Evolutionary conservation across 495 filamentous ascomycete genomes (phyloP), one percentile per base, ranked within the genome.

Genomic region (Aspergillus bridgeri): DNA sequence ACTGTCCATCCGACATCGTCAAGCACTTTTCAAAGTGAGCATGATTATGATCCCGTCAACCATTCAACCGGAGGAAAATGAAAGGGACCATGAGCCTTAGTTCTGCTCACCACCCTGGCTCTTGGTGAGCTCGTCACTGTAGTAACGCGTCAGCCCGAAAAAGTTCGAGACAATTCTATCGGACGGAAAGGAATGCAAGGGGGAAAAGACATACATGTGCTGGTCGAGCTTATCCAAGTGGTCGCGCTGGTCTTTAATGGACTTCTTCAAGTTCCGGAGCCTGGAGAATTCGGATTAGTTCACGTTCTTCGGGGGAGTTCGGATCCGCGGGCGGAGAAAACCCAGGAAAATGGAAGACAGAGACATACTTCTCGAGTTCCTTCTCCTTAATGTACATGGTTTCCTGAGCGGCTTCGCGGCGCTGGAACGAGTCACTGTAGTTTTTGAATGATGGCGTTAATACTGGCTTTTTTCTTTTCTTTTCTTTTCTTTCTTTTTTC

Each of bases 361-460:
- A 6, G 27, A 69, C 71, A 56, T 69, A 87, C 89, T 96, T 96
- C 76, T 88, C 82, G 71, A 83, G 79, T 82, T 99, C 94, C 65
- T 89, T 86, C 79, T 89, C 78, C 52, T 83, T 78, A 74, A 99
- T 89, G 78, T 89, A 88, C 60, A 82, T 81, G 68, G 89, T 85
- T 76, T 99, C 94, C 69, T 79, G 81, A 58, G 93, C 93, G 60
- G 86, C 86, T 77, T 99, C 94, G 63, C 94, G 91, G 70, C 86
- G 85, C 69, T 87, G 88, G 83, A 96, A 99, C 51, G 87, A 80
- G 70, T 99, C 94, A 58, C 92, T 93, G 59, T 64, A n/a, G 9
- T 38, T 38, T 13, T 38, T 13, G 33, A 13, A 38, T 15, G 7
- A 38, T 11, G 33, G 17, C 17, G 33, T 38, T 38, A 38, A 13